Conservation (phyloP, 1,284 basidiomycete species). For the Papiliotrema laurentii region DNA sequence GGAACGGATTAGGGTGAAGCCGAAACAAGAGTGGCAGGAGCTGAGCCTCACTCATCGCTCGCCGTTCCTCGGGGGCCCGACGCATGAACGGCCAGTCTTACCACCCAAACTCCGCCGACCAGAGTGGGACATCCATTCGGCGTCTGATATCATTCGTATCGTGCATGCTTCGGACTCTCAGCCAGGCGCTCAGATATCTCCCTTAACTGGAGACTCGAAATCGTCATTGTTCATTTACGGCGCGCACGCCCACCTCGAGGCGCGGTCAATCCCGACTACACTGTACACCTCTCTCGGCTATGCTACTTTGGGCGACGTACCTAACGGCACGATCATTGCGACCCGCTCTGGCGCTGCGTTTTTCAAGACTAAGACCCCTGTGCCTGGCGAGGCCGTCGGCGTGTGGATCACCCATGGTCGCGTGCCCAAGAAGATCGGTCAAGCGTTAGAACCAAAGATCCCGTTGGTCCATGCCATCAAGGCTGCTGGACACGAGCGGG, state of each 20-base stretch:
- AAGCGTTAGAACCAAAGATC: slow-evolving; percentile 48
- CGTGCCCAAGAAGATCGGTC: slow-evolving; percentile 44
- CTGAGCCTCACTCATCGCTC: slow-evolving; percentile 32
- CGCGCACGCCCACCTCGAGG: slow-evolving; percentile 41
- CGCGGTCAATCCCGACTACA: slow-evolving; percentile 17
- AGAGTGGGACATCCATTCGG: slow-evolving; percentile 36
- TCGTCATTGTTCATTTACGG: slow-evolving; percentile 49
- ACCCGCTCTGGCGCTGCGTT: slow-evolving; percentile 49
- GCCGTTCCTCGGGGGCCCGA: slow-evolving; percentile 45
- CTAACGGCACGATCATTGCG: slow-evolving; percentile 45
- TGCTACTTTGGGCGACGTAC: slow-evolving; percentile 18
- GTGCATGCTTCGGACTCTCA: slow-evolving; percentile 50
- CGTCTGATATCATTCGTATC: slow-evolving; percentile 43
- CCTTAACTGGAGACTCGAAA: slow-evolving; percentile 30
- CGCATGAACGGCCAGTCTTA: slow-evolving; percentile 47
- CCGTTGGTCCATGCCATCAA: slow-evolving; percentile 45
- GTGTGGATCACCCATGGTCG: slow-evolving; percentile 52
- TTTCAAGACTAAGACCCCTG: slow-evolving; percentile 38
- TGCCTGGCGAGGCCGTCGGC: slow-evolving; percentile 16
- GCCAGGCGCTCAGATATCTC: slow-evolving; percentile 48
- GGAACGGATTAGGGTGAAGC: slow-evolving; percentile 10
- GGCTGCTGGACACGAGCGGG: slow-evolving; percentile 32
- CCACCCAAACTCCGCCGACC: slow-evolving; percentile 41
- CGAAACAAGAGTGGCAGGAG: slow-evolving; percentile 19
- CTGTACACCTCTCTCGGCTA: slow-evolving; percentile 19